These are phyloP conservation scores for Penicillium dipodomyicola DNA, from an alignment of 495 filamentous ascomycete species.

Conservation along the genomic window DNA sequence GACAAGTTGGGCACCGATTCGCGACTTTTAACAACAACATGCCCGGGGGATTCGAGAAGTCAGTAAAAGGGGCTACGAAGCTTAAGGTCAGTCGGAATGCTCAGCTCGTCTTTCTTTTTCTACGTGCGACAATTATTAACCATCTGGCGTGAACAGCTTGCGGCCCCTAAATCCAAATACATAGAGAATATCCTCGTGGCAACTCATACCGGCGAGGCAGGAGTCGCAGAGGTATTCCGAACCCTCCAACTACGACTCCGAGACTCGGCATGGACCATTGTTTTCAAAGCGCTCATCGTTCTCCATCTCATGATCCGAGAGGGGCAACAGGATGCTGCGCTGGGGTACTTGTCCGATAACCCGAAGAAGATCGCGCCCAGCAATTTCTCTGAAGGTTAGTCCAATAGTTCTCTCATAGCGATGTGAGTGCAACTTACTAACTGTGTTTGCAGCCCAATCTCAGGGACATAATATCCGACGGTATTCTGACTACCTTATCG, in stretches of 20 bases:
- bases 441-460: constrained; percentile 62
- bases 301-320: constrained; percentile 97
- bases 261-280: constrained; percentile 96
- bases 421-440: constrained; percentile 15
- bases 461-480: constrained; percentile 93
- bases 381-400: constrained; percentile 87
- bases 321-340: constrained; percentile 83
- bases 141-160: constrained; percentile 57
- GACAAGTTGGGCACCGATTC: constrained; percentile 10
- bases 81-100: constrained; percentile 66
- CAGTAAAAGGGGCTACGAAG: constrained; percentile 90
- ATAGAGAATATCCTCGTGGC: constrained; percentile 97
- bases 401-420: not conserved
- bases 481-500: constrained; percentile 83
- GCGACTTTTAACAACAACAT: constrained; percentile 58
- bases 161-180: constrained; percentile 98
- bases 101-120: not conserved
- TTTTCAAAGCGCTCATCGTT: constrained; percentile 94
- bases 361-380: constrained; percentile 82
- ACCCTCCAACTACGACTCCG: constrained; percentile 82
- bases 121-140: constrained; percentile 3
- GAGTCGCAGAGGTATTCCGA: constrained; percentile 93
- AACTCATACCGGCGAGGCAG: constrained; percentile 91
- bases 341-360: constrained; percentile 80
- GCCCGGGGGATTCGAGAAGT: constrained; percentile 81